Evolutionary conservation across 164 flowering plant species (phyloP).

Genomic region (Annona cherimola): DNA sequence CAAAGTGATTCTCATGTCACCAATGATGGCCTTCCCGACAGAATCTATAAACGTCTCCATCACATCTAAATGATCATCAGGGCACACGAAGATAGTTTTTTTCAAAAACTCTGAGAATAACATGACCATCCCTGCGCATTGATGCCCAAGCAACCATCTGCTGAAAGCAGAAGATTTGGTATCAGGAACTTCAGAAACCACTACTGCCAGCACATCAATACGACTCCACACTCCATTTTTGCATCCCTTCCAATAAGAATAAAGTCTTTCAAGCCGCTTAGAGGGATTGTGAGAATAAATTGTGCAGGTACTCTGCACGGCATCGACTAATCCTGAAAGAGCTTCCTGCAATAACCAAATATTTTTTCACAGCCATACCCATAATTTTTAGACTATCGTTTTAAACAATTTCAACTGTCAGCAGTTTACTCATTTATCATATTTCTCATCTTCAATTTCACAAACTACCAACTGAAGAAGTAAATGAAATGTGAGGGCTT

Average conservation of each 20-base stretch:
- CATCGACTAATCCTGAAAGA: no score
- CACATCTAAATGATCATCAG: constrained; percentile 62
- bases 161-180: constrained; percentile 76
- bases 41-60: constrained; percentile 46
- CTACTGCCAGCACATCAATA: constrained; percentile 45
- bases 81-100: constrained; percentile 66
- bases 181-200: constrained; percentile 69
- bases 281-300: constrained; percentile 41
- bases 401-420: no score
- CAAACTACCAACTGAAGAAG: no score
- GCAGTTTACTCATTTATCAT: no score
- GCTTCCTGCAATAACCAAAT: no score
- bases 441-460: no score
- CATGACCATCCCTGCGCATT: constrained; percentile 81
- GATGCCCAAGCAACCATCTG: constrained; percentile 74
- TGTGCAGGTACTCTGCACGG: constrained; percentile 11
- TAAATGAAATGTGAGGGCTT: no score
- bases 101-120: constrained; percentile 53
- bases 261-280: constrained; percentile 44
- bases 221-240: constrained; percentile 48
- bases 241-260: constrained; percentile 53
- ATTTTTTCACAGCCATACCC: no score
- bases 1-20: constrained; percentile 59
- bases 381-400: no score
- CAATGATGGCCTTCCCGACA: constrained; percentile 43